Evolutionary conservation across 352 stramenopile genomes (phyloP), one percentile per base, ranked within the genome.

Genomic region (Phytophthora hybrid): DNA sequence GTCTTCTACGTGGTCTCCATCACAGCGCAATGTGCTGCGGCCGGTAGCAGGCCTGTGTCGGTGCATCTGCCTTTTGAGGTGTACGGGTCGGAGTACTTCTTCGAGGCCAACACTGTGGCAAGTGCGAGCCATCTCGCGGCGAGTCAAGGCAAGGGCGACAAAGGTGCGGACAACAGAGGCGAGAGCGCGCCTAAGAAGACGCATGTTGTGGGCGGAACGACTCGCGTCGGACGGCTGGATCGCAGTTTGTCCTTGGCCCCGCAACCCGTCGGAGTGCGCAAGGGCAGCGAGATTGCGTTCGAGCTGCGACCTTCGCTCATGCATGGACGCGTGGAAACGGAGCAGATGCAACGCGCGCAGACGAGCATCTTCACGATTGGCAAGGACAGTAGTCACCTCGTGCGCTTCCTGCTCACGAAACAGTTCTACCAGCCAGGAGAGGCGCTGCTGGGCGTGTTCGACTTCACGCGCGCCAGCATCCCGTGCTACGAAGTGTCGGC

Each of bases 281-380:
- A 85, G 32, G 81, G 84, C 55, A 87, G 71, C 29, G 83, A 92
- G 61, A 83, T 92, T 57, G 81, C 83, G 29, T 92, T 92, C 46
- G 85, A 92, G 64, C 57, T 92, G 63, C 79, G 83, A 5, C 80
- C 83, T 23, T 87, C 80, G 26, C 76, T 91, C 11, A 90, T 92
- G 83, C 85, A 92, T 31, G 85, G 85, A 4, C 85, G 85, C 14
- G 80, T 91, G 49, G 85, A 92, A 77, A 90, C 81, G 11, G 85
- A 92, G 62, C 68, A 72, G 23, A 54, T 83, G 39, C 78, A 89
- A 47, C 78, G 83, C 19, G 74, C 83, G 11, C 85, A 92, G 73
- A 88, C 82, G 29, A 90, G 85, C 44, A 82, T 91, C 41, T 92
- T 88, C 53, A 92, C 85, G n/a, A 92, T 92, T 62, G 81, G 85